phyloP scores from a whole-genome alignment of 176 grass and related monocot species.

The Canna indica region DNA sequence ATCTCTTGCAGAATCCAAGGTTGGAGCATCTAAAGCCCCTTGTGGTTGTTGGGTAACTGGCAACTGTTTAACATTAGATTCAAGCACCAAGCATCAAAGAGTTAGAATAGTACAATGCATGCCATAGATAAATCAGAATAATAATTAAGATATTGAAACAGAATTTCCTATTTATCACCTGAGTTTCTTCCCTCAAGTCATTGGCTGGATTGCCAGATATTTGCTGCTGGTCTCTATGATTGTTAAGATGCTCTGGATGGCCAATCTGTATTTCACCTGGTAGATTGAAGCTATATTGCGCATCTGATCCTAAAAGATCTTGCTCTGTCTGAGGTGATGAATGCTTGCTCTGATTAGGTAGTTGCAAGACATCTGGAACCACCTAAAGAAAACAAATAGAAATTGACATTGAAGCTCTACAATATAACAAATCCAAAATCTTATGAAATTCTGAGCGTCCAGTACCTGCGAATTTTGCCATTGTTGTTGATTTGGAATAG shows the following conservation, averaged over 20 bases:
- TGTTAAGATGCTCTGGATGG: slow-evolving; percentile 36
- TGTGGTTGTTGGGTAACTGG: slow-evolving; percentile 20
- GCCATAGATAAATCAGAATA: too few species aligned
- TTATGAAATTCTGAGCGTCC: not conserved
- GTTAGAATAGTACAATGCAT: not conserved
- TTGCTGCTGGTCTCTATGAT: slow-evolving; percentile 33
- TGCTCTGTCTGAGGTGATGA: slow-evolving; percentile 50
- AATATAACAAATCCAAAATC: not conserved
- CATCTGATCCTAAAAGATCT: slow-evolving; percentile 29
- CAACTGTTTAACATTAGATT: slow-evolving; percentile 38
- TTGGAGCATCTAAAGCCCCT: slow-evolving; percentile 23
- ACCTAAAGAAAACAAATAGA: slow-evolving; percentile 35
- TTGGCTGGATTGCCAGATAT: slow-evolving; percentile 17
- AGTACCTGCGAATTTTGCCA: slow-evolving; percentile 48
- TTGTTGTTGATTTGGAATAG: slow-evolving; percentile 28
- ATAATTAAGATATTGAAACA: not conserved
- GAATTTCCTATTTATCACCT: slow-evolving; percentile 28
- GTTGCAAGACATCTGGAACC: slow-evolving; percentile 32
- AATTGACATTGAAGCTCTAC: too few species aligned
- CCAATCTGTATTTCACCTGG: slow-evolving; percentile 34
- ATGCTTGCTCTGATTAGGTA: slow-evolving; percentile 40
- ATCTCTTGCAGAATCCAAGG: slow-evolving; percentile 24
- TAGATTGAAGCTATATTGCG: slow-evolving; percentile 25
- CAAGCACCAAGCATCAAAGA: slow-evolving; percentile 29
- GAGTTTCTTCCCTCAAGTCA: slow-evolving; percentile 37